A percentile compares a stretch with the other conserved stretches of the same genome.
Conservation (phyloP, 441 rosid species). For the Kokia cookei region DNA sequence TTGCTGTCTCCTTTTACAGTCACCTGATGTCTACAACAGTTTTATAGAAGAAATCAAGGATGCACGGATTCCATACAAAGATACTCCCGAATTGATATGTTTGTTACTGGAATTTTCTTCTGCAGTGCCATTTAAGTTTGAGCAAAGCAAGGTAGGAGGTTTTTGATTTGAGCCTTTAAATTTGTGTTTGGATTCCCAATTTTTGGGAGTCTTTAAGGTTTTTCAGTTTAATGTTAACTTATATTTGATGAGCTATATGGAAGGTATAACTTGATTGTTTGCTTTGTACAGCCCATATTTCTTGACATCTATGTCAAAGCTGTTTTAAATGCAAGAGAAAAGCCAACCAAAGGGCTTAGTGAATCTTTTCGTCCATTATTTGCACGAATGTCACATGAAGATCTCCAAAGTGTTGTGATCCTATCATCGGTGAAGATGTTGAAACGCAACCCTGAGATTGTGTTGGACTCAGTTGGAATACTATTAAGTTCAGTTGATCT, state of each 20-base stretch:
- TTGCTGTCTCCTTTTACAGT: slow-evolving; percentile 39
- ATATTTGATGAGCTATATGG: slow-evolving; percentile 2
- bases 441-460: slow-evolving; percentile 98
- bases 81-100: slow-evolving; percentile 63
- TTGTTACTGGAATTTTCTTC: slow-evolving; percentile 65
- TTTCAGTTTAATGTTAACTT: slow-evolving; percentile 1
- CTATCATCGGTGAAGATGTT: slow-evolving; percentile 90
- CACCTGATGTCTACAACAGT: slow-evolving; percentile 52
- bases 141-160: slow-evolving; percentile 57
- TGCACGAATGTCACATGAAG: slow-evolving; percentile 60
- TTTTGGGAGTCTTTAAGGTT: not conserved
- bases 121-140: slow-evolving; percentile 42
- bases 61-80: slow-evolving; percentile 69
- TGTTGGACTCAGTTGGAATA: slow-evolving; percentile 76
- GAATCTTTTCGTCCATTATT: slow-evolving; percentile 69
- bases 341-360: slow-evolving; percentile 52
- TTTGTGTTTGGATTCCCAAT: not conserved
- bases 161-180: not conserved
- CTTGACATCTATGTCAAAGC: slow-evolving; percentile 77
- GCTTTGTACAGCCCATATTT: slow-evolving; percentile 62
- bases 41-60: slow-evolving; percentile 61
- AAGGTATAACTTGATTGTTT: slow-evolving; percentile 14
- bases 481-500: slow-evolving; percentile 62
- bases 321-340: slow-evolving; percentile 84
- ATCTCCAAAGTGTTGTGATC: slow-evolving; percentile 71